Base-by-base conservation (phyloP, 2,329 filamentous ascomycete species). In the Paracamarosporium sp. region DNA sequence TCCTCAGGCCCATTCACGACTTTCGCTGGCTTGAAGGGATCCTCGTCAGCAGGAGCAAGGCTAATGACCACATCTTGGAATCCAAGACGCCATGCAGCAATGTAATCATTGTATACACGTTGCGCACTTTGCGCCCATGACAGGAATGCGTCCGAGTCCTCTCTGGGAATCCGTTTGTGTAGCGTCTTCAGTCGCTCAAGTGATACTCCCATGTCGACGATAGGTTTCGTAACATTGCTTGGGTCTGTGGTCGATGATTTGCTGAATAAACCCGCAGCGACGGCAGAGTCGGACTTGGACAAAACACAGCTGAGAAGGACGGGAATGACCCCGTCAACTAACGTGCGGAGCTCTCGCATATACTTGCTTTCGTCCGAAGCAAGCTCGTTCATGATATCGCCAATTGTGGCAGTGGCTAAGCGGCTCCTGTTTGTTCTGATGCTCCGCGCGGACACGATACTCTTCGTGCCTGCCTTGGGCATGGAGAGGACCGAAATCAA, bases 11-110 rank as follows among this genome's bases (percentile, higher is more conserved):
- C 72, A 17, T 71, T 66, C 15, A 76, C 66, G 5, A 74, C 57
- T 54, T 70, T 77, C 12, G 72, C 70, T 9, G 70, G 71, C 41
- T 82, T 61, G 85, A 86, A 79, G 85, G 73, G 67, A 36, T 87
- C 82, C 46, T 89, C 86, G 31, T 89, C 86, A 4, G 87, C 86
- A 7, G 92, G 91, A 1, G 92, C 93, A 31, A 98, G 86, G 72
- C 97, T 98, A 67, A 99, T 92, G 48, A 98, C 88, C 20, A 99
- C 87, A 72, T 96, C 93, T 69, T 97, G 91, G 76, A 98, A 99
- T 0, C 95, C 95, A 46, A 98, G 84, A 28, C 93, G 86, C 95
- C 95, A 99, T 7, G 90, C 88, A 70, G 88, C 87, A 30, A 98
- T 83, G 73, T 98, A 99, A 69, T 92, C 89, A 59, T 88, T 83